phyloP scores from a whole-genome alignment of 805 yeast species.

The Candida verbasci region DNA sequence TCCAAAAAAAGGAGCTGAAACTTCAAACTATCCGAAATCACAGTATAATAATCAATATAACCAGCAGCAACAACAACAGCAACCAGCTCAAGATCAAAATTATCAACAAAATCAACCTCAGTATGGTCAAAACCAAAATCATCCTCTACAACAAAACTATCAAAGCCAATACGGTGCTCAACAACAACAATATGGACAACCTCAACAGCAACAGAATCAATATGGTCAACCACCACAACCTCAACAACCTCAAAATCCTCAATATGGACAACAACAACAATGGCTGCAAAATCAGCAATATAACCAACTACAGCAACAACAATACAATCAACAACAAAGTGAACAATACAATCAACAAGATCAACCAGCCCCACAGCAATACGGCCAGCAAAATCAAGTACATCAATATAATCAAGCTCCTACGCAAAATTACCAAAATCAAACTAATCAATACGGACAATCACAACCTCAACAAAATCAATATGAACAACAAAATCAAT shows the following conservation, averaged over 20 bases:
- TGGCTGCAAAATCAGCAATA: constrained; percentile 4
- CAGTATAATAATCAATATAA: constrained; percentile 9
- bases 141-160: neutral
- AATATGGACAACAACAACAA: constrained; percentile 2
- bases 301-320: neutral
- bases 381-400: constrained; percentile 5
- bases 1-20: constrained; percentile 20
- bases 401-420: constrained; percentile 3
- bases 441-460: constrained; percentile 5
- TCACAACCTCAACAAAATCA: constrained; percentile 6
- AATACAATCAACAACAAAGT: constrained; percentile 4
- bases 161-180: too few species aligned
- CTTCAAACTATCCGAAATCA: constrained; percentile 10
- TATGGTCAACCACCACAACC: constrained; percentile 1
- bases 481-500: constrained; percentile 5
- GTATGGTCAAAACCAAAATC: constrained; percentile 10
- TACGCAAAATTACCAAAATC: too few species aligned
- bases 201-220: constrained; percentile 9
- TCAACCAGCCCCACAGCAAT: constrained; percentile 4
- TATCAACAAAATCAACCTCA: constrained; percentile 9
- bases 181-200: constrained; percentile 9
- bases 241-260: constrained; percentile 5
- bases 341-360: constrained; percentile 6
- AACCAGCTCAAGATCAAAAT: constrained; percentile 8
- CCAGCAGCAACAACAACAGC: constrained; percentile 4